Conservation (phyloP, 1,284 basidiomycete genomes). For the Sporisorium scitamineum region DNA sequence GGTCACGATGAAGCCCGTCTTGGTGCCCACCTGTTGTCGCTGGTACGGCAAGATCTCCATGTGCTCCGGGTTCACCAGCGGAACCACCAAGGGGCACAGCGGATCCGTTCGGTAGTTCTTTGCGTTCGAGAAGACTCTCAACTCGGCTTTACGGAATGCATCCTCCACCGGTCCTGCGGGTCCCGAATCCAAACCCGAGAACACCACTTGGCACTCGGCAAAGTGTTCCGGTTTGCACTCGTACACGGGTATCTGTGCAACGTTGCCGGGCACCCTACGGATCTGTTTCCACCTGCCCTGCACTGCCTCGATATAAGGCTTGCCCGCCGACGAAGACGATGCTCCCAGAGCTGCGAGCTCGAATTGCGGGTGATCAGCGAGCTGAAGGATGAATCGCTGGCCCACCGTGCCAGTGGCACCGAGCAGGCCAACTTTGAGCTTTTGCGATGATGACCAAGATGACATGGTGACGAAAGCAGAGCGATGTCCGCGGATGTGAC, state of each 20-base stretch:
- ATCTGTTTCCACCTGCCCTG: conserved; percentile 86
- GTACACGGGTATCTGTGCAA: conserved; percentile 79
- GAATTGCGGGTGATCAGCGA: conserved; percentile 91
- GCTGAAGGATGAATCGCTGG: conserved; percentile 83
- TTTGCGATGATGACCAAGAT: conserved; percentile 36
- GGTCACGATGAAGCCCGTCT: conserved; percentile 92
- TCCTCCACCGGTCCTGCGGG: conserved; percentile 94
- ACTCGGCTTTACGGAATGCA: conserved; percentile 86
- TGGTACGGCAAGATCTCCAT: conserved; percentile 88
- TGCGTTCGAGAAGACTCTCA: conserved; percentile 97
- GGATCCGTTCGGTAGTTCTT: conserved; percentile 96
- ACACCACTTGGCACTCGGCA: conserved; percentile 85
- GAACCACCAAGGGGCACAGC: conserved; percentile 94
- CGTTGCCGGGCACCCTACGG: conserved; percentile 78
- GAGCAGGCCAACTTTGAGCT: conserved; percentile 88
- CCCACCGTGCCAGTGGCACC: conserved; percentile 84
- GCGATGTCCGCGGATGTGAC: background rate
- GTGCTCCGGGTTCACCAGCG: conserved; percentile 92
- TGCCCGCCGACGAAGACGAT: conserved; percentile 87
- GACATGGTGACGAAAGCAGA: conserved; percentile 3
- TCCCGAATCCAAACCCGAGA: conserved; percentile 93
- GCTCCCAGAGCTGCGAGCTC: conserved; percentile 88
- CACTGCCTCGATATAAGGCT: conserved; percentile 81
- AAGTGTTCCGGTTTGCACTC: conserved; percentile 86
- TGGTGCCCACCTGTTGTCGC: conserved; percentile 73